A percentile compares a stretch with the other conserved stretches of the same genome.
phyloP scores from a whole-genome alignment of 108 stramenopile species.

The Asterionellopsis glacialis region DNA sequence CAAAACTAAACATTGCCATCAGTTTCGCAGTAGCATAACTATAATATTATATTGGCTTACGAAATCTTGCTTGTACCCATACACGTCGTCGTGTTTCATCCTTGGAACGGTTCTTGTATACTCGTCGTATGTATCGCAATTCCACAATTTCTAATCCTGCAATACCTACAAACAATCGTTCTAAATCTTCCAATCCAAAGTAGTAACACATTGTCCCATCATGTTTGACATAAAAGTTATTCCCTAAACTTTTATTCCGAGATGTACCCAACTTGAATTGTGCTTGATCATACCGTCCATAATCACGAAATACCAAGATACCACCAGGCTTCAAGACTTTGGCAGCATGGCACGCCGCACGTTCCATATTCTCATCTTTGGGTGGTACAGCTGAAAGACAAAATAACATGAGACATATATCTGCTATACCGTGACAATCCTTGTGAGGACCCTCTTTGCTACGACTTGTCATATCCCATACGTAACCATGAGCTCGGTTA shows the following conservation, averaged over 20 bases:
- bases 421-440: conserved; percentile 35
- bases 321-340: conserved; percentile 62
- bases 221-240: conserved; percentile 62
- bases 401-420: conserved; percentile 71
- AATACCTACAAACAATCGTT: conserved; percentile 36
- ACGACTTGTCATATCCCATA: conserved; percentile 47
- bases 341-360: conserved; percentile 46
- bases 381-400: conserved; percentile 78
- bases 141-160: conserved; percentile 62
- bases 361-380: conserved; percentile 17
- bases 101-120: conserved; percentile 50
- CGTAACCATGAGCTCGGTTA: conserved; percentile 33
- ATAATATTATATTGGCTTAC: conserved; percentile 40
- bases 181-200: conserved; percentile 62
- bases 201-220: conserved; percentile 69
- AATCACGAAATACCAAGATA: conserved; percentile 76
- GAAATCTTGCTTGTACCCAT: conserved; percentile 76
- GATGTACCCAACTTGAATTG: conserved; percentile 60
- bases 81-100: conserved; percentile 51
- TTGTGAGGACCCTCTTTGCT: conserved; percentile 23
- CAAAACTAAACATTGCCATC: no score
- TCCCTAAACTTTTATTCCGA: conserved; percentile 45
- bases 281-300: conserved; percentile 83
- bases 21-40: no score
- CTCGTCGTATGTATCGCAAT: conserved; percentile 47